Percentiles rank a stretch among this genome's conserved stretches.
These are phyloP conservation scores for Phialophora verrucosa DNA, from an alignment of 2,329 filamentous ascomycete species.

Conservation along the genomic window DNA sequence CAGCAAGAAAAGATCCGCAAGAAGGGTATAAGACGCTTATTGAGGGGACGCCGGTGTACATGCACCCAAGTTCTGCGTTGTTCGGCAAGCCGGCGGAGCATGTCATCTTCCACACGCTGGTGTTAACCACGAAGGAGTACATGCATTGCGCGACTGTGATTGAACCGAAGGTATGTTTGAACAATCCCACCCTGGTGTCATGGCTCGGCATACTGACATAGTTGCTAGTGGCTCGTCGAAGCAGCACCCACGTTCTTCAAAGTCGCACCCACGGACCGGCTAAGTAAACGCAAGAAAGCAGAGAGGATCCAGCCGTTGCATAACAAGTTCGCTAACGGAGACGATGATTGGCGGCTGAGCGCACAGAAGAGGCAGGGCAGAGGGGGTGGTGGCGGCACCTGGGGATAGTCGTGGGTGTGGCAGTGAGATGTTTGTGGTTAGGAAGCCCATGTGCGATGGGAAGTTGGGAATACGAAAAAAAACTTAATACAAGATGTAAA, in stretches of 20 bases:
- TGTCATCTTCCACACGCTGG: slow-evolving; percentile 80
- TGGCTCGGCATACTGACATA: slow-evolving; percentile 26
- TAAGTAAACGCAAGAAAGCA: slow-evolving; percentile 90
- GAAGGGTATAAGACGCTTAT: slow-evolving; percentile 98
- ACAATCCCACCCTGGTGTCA: neutral
- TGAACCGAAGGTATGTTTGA: slow-evolving; percentile 72
- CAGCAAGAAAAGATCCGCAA: slow-evolving; percentile 90
- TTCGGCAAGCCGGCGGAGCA: slow-evolving; percentile 97
- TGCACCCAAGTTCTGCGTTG: slow-evolving; percentile 88
- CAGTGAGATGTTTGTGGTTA: neutral
- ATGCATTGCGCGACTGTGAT: slow-evolving; percentile 95
- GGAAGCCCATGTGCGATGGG: neutral
- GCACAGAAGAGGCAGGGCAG: slow-evolving; percentile 85
- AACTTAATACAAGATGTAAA: neutral
- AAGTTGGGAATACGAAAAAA: neutral
- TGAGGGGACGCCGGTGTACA: slow-evolving; percentile 90
- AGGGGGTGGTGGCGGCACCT: slow-evolving; percentile 88
- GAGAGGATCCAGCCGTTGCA: slow-evolving; percentile 95
- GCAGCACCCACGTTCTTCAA: slow-evolving; percentile 99
- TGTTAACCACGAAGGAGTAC: slow-evolving; percentile 78
- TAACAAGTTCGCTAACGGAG: slow-evolving; percentile 88
- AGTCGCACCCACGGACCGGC: slow-evolving; percentile 81
- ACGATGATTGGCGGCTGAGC: slow-evolving; percentile 94
- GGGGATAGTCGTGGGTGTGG: slow-evolving; percentile 60
- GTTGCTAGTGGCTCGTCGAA: slow-evolving; percentile 74